Percentiles rank a stretch among this genome's conserved stretches.
phyloP scores from a whole-genome alignment of 306 rosid species.

The Gastrolobium villosum region DNA sequence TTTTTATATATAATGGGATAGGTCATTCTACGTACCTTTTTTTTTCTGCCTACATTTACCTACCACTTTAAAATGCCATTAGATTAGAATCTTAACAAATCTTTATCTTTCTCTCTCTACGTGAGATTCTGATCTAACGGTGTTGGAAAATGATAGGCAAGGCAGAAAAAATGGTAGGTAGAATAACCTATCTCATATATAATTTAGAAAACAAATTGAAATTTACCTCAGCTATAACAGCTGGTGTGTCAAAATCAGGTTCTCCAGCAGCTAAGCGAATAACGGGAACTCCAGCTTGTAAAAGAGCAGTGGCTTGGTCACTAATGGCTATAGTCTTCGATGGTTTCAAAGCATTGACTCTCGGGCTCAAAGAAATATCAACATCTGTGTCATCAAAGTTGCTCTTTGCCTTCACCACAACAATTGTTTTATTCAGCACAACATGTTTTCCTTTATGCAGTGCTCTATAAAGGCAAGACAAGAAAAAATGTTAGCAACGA shows the following conservation, averaged over 20 bases:
- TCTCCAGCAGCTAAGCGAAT: slow-evolving; percentile 88
- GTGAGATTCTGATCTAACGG: no score
- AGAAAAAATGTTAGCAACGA: not conserved
- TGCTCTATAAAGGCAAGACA: slow-evolving; percentile 23
- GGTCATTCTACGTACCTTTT: no score
- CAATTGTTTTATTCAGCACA: not conserved
- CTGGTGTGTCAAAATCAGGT: slow-evolving; percentile 86
- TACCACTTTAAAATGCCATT: no score
- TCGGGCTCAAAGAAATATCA: slow-evolving; percentile 75
- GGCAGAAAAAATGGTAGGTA: no score
- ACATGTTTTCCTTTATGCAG: slow-evolving; percentile 44
- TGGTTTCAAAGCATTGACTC: slow-evolving; percentile 81
- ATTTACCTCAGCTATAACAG: slow-evolving; percentile 65
- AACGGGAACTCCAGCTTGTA: slow-evolving; percentile 78
- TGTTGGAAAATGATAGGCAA: no score
- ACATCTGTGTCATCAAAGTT: slow-evolving; percentile 45
- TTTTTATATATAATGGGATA: not conserved
- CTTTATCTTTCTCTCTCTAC: no score
- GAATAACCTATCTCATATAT: no score
- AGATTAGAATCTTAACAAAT: no score
- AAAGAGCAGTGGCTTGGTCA: slow-evolving; percentile 83
- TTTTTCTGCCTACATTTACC: no score
- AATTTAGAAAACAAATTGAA: not conserved
- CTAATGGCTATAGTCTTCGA: slow-evolving; percentile 83
- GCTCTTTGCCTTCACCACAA: slow-evolving; percentile 53